Base-by-base conservation (phyloP, 1,284 basidiomycete genomes). In the Ceratobasidium sp. region DNA sequence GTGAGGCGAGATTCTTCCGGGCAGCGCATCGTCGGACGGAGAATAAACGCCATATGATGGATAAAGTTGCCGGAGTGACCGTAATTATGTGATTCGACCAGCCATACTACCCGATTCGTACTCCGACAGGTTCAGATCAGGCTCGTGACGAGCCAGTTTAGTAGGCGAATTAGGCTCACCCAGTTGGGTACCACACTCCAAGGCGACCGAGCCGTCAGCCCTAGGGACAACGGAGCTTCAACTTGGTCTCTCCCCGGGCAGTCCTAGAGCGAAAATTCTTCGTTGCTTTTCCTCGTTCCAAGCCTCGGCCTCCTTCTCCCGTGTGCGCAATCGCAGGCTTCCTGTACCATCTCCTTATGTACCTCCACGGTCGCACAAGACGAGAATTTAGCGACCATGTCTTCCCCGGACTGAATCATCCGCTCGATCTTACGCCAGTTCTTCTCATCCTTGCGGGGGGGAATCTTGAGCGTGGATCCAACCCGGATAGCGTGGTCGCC, bases 251-350 rank as follows among this genome's bases (percentile, higher is more conserved):
- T 19, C 24, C 24, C 27, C 54, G 7, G 29, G 14, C 24, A 56
- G 24, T 24, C 54, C 54, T 56, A 56, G 29, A 56, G 24, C 29
- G 6, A 27, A 16, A 56, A 56, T 56, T 56, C 54, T 56, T 27
- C 54, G 54, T 24, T 19, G 54, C 54, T 56, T 56, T 56, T 56
- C 54, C 54, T 56, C 54, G 19, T 51, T 51, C 54, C 54, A 56
- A 56, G 54, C 9, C 54, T 56, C 54, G 54, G 54, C 27, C 9
- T 24, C 22, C 19, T 56, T 34, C 24, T 34, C 24, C 54, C 54
- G 13, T 24, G 54, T 27, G 13, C 24, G 54, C 24, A 56, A 56
- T 34, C 54, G 22, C 16, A 56, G 22, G 29, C 54, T 34, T 56
- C 54, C 24, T 34, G 22, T 8, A 34, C 54, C 54, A 27, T 56